These are phyloP conservation scores for Sporothrix curviconia DNA, from an alignment of 2,329 filamentous ascomycete genomes.

Conservation along the genomic window DNA sequence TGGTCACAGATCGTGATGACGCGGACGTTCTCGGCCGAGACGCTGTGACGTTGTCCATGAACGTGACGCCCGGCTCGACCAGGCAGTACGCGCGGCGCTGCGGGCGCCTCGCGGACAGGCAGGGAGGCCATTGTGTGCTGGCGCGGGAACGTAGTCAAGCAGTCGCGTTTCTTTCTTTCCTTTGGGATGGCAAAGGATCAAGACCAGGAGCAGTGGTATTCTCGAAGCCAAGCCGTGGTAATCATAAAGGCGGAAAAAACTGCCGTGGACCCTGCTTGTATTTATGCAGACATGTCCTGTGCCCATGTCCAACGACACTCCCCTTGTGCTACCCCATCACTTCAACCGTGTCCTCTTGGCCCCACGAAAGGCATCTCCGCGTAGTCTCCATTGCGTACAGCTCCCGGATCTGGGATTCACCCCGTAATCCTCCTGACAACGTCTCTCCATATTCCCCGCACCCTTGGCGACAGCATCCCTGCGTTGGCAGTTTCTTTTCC, in stretches of 20 bases:
- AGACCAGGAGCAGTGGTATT: too few relatives aligned
- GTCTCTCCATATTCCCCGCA: neutral
- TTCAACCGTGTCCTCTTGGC: neutral
- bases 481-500: neutral
- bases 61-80: neutral
- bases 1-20: constrained; percentile 26
- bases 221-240: too few relatives aligned
- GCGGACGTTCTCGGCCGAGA: constrained; percentile 24
- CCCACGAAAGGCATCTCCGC: neutral
- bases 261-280: neutral
- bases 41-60: neutral
- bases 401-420: too few relatives aligned
- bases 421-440: neutral
- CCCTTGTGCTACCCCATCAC: neutral
- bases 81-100: neutral
- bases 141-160: too few relatives aligned
- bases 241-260: too few relatives aligned
- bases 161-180: too few relatives aligned
- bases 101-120: neutral
- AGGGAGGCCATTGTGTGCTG: neutral
- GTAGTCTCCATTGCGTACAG: too few relatives aligned
- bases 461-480: neutral
- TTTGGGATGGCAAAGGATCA: too few relatives aligned
- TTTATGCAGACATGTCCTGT: neutral
- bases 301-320: neutral